phyloP scores from a whole-genome alignment of 1,284 basidiomycete genomes.

The Tausonia pullulans region DNA sequence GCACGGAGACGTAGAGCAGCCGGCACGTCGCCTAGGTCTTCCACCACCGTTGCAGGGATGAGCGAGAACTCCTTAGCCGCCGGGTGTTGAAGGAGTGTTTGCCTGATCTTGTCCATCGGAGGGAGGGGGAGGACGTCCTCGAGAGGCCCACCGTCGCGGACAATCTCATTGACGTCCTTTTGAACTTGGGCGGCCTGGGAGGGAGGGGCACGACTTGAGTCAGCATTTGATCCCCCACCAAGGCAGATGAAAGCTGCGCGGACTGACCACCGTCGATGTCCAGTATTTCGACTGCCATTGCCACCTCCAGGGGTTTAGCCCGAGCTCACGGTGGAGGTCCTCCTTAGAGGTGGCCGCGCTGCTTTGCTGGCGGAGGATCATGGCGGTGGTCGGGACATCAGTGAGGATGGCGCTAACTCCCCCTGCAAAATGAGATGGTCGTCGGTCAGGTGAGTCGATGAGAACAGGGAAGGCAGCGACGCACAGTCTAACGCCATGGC shows the following conservation, averaged over 20 bases:
- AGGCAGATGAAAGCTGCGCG: too few species aligned
- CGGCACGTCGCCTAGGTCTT: too few species aligned
- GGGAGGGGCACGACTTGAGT: too few species aligned
- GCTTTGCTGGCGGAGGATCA: too few species aligned
- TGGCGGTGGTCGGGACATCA: not conserved
- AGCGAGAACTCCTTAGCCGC: too few species aligned
- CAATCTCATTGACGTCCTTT: not conserved
- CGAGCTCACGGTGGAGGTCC: slow-evolving; percentile 44
- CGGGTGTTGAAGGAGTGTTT: too few species aligned
- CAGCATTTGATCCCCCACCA: not conserved
- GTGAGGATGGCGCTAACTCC: slow-evolving; percentile 7
- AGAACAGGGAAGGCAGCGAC: not conserved
- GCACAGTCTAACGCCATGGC: slow-evolving; percentile 5
- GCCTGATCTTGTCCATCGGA: too few species aligned
- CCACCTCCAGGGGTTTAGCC: not conserved
- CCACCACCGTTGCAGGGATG: too few species aligned
- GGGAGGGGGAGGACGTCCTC: slow-evolving; percentile 2
- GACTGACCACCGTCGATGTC: slow-evolving; percentile 34
- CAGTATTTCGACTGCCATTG: slow-evolving; percentile 24
- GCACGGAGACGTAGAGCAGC: too few species aligned
- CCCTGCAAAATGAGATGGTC: not conserved
- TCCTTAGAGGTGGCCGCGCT: slow-evolving; percentile 29
- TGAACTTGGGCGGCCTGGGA: not conserved
- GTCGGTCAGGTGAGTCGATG: not conserved
- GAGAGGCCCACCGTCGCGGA: slow-evolving; percentile 1